phyloP scores from a whole-genome alignment of 306 rosid genomes.

The Quercus wislizeni region DNA sequence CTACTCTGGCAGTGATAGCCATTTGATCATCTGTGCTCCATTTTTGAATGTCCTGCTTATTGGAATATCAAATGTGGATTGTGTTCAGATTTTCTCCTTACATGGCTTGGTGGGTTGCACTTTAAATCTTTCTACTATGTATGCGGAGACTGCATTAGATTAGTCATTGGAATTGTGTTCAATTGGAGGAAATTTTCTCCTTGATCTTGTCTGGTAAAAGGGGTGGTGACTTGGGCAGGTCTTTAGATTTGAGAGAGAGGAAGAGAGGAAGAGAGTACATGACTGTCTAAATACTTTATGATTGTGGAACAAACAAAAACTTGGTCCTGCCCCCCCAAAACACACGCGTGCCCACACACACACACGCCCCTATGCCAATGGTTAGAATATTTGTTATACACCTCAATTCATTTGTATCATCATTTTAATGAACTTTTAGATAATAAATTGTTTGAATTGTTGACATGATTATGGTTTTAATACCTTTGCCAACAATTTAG shows the following conservation, averaged over 20 bases:
- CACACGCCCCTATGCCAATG: too few species aligned
- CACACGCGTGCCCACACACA: too few species aligned
- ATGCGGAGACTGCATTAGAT: too few species aligned
- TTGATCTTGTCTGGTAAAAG: too few species aligned
- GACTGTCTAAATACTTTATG: too few species aligned
- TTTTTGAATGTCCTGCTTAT: conserved; percentile 66
- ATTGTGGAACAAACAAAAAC: too few species aligned
- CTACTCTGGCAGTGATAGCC: conserved; percentile 60
- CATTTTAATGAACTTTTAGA: background rate
- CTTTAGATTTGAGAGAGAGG: too few species aligned
- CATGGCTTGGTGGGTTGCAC: conserved; percentile 81
- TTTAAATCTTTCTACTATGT: background rate
- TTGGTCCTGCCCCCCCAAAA: too few species aligned
- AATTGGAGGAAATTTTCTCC: too few species aligned
- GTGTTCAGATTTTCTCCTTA: conserved; percentile 83
- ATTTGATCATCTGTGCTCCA: conserved; percentile 72
- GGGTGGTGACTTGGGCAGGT: too few species aligned
- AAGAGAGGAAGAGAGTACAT: too few species aligned
- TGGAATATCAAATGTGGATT: conserved; percentile 75
- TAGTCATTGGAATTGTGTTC: too few species aligned
- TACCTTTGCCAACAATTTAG: background rate
- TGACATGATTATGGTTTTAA: background rate
- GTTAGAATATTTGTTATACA: background rate
- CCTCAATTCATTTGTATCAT: background rate
- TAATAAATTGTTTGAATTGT: background rate